Evolutionary conservation across 2,329 filamentous ascomycete species (phyloP), one percentile per base, ranked within the genome.

Genomic region (Zymoseptoria passerinii): DNA sequence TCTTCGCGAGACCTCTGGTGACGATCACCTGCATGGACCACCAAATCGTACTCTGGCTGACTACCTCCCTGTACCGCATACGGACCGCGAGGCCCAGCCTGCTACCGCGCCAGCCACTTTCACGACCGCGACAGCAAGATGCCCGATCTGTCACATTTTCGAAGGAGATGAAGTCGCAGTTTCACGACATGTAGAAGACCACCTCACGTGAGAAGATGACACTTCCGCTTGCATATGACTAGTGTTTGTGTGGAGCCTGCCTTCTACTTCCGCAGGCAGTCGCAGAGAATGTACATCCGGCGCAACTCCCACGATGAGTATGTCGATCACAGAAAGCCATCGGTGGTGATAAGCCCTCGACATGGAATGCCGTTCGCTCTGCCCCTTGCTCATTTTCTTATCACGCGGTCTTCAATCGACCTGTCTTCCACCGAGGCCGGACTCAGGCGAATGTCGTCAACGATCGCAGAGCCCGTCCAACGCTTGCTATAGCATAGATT

Each of bases 161-260:
- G 79, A 86, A 63, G 87, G 87, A 1, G 86, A 90, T 63, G 86
- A 86, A 65, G 74, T 76, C 0, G 87, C 86, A 8, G 84, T 90
- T 8, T 81, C 82, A 8, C 79, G 86, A 71, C 87, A 90, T 66
- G 84, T 89, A 59, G 81, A 82, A 27, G 70, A 66, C 2, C 83
- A 86, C 68, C 84, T 86, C 28, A 56, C 20, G 8, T 50, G 18
- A 50, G 35, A 7, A 13, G 13, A 16, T 44, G n/a, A 44, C 16
- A 16, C 16, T 44, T 16, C n/a, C 5, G n/a, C 35, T n/a, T 44
- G 35, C 35, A 16, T 13, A 44, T 44, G 35, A n/a, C 35, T 44
- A 16, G 13, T 44, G 10, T 44, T 16, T 16, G 35, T n/a, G n/a
- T n/a, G n/a, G n/a, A n/a, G n/a, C n/a, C n/a, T n/a, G n/a, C n/a